Percentiles rank a stretch among this genome's conserved stretches.
phyloP scores from a whole-genome alignment of 352 stramenopile genomes.

The Phytophthora colocasiae region DNA sequence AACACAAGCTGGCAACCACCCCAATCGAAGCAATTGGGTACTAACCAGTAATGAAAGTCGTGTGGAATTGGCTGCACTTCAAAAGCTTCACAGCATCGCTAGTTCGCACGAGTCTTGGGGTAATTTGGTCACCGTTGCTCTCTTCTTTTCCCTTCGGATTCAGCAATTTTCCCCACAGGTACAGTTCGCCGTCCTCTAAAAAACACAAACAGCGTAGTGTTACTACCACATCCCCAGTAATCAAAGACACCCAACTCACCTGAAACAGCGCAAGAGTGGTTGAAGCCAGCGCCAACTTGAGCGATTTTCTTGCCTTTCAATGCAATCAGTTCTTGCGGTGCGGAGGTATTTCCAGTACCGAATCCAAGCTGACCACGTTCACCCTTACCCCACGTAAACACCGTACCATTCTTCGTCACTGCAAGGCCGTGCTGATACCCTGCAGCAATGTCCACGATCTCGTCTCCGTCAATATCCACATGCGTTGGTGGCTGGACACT shows the following conservation, averaged over 20 bases:
- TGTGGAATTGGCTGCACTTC: constrained; percentile 88
- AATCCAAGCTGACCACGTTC: constrained; percentile 85
- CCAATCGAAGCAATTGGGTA: constrained; percentile 4
- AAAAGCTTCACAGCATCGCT: constrained; percentile 71
- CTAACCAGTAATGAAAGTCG: constrained; percentile 79
- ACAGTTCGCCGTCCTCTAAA: constrained; percentile 80
- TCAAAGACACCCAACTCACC: constrained; percentile 12
- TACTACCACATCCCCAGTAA: background rate
- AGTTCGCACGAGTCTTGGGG: constrained; percentile 72
- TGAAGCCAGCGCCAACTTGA: constrained; percentile 83
- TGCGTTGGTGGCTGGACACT: constrained; percentile 62
- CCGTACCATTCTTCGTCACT: constrained; percentile 67
- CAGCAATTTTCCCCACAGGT: constrained; percentile 86
- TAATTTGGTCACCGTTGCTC: constrained; percentile 74
- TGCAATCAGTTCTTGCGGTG: constrained; percentile 79
- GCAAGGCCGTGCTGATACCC: constrained; percentile 85
- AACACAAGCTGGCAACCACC: background rate
- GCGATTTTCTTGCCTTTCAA: constrained; percentile 74
- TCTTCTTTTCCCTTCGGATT: constrained; percentile 71
- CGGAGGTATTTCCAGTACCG: constrained; percentile 76
- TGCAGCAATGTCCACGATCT: constrained; percentile 73
- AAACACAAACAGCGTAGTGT: constrained; percentile 8
- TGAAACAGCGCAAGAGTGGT: constrained; percentile 76
- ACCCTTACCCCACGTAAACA: constrained; percentile 87
- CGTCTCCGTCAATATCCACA: constrained; percentile 70